These are phyloP conservation scores for Calocybe gangraenosa DNA, from an alignment of 768 basidiomycete genomes.

Conservation along the genomic window DNA sequence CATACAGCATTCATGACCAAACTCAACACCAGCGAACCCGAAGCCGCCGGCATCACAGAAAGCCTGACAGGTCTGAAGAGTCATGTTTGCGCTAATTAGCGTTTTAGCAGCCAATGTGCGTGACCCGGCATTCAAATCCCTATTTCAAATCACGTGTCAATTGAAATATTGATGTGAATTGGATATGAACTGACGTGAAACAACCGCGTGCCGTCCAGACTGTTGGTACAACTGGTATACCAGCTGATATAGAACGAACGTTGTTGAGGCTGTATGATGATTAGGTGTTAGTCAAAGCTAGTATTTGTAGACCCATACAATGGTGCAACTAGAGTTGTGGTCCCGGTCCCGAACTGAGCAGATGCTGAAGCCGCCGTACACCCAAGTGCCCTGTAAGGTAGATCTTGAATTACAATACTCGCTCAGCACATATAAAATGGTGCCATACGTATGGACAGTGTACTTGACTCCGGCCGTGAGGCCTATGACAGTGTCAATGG, in stretches of 20 bases:
- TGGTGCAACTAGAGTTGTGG: constrained; percentile 4
- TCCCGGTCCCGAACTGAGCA: constrained; percentile 3
- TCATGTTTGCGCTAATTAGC: constrained; percentile 1
- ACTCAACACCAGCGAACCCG: constrained; percentile 12
- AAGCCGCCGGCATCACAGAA: constrained; percentile 4
- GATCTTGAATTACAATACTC: background rate
- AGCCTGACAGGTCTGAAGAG: constrained; percentile 3
- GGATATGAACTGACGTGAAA: constrained; percentile 6
- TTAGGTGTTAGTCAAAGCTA: background rate
- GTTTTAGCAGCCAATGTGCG: constrained; percentile 5
- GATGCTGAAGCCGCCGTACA: constrained; percentile 5
- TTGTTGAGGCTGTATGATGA: constrained; percentile 1
- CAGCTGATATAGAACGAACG: constrained; percentile 5
- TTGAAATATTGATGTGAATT: background rate
- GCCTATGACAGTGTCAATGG: constrained; percentile 4
- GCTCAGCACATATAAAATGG: background rate
- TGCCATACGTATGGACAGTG: constrained; percentile 4
- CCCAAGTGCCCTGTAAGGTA: background rate
- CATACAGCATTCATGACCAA: constrained; percentile 11
- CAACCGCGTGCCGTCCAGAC: constrained; percentile 7
- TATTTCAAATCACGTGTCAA: background rate
- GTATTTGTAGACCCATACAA: background rate
- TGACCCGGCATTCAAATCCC: constrained; percentile 6
- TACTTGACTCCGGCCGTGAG: constrained; percentile 5
- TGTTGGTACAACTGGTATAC: background rate